Evolutionary conservation across 371 early-diverging fungal genomes (phyloP).

Genomic region (Mucor indicus): DNA sequence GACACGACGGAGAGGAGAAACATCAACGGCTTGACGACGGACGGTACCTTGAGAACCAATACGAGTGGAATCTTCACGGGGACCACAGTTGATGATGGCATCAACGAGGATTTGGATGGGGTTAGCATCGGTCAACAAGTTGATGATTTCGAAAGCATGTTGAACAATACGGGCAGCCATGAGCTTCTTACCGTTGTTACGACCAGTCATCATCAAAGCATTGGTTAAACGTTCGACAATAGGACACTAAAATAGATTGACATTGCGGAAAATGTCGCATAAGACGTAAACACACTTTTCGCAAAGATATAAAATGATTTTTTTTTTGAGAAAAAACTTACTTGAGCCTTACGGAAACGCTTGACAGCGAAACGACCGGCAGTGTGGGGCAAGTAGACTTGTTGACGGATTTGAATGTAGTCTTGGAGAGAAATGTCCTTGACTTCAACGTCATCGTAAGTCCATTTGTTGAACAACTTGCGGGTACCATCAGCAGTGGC

Average conservation of each 20-base stretch:
- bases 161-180: constrained; percentile 97
- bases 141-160: constrained; percentile 98
- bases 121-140: constrained; percentile 96
- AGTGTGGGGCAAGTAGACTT: constrained; percentile 94
- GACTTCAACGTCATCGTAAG: constrained; percentile 87
- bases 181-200: constrained; percentile 99
- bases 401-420: constrained; percentile 87
- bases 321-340: too few relatives aligned
- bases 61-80: constrained; percentile 99
- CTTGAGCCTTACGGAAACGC: constrained; percentile 94
- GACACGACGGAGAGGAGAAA: constrained; percentile 96
- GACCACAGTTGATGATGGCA: constrained; percentile 99
- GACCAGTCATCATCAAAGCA: constrained; percentile 99
- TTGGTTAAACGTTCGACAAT: constrained; percentile 98
- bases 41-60: constrained; percentile 98
- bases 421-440: constrained; percentile 90
- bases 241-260: constrained; percentile 72
- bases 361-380: constrained; percentile 95
- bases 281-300: constrained; percentile 21
- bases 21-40: constrained; percentile 99
- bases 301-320: constrained; percentile 4
- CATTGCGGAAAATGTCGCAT: too few relatives aligned
- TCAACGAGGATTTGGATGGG: constrained; percentile 98
- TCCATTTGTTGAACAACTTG: constrained; percentile 88
- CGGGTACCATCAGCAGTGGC: constrained; percentile 49